Conservation (phyloP, 2,329 filamentous ascomycete genomes). For the Monosporascus sp. region DNA sequence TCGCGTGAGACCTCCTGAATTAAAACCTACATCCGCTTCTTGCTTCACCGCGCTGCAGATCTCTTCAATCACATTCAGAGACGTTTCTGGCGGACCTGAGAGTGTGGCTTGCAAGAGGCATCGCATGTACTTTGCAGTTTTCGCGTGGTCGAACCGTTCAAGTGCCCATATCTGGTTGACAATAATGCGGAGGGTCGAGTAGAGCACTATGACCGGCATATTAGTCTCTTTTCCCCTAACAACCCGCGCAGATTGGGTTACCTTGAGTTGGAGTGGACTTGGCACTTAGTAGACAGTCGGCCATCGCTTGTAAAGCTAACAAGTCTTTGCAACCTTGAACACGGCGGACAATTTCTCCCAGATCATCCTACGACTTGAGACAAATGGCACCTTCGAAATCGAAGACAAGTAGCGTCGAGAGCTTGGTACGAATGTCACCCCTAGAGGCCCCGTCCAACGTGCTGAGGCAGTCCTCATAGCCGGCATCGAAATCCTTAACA, state of each 20-base stretch:
- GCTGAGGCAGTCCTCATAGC: slow-evolving; percentile 34
- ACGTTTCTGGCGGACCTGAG: slow-evolving; percentile 47
- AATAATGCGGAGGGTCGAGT: slow-evolving; percentile 56
- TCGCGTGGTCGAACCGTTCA: slow-evolving; percentile 49
- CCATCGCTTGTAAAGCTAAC: slow-evolving; percentile 55
- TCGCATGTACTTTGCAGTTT: slow-evolving; percentile 71
- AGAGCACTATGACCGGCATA: slow-evolving; percentile 36
- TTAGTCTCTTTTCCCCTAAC: not conserved
- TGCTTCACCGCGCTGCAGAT: slow-evolving; percentile 48
- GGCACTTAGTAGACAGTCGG: slow-evolving; percentile 57
- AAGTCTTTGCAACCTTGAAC: slow-evolving; percentile 39
- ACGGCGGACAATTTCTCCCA: slow-evolving; percentile 55
- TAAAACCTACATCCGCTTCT: slow-evolving; percentile 38
- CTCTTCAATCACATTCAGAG: slow-evolving; percentile 60
- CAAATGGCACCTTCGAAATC: slow-evolving; percentile 72
- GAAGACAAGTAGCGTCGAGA: slow-evolving; percentile 64
- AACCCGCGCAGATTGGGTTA: slow-evolving; percentile 21
- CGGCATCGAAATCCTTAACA: slow-evolving; percentile 50
- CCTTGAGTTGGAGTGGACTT: slow-evolving; percentile 44
- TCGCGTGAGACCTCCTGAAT: not conserved
- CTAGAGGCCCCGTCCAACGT: slow-evolving; percentile 37
- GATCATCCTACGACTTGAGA: slow-evolving; percentile 62
- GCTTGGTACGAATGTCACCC: slow-evolving; percentile 54
- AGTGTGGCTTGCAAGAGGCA: slow-evolving; percentile 69
- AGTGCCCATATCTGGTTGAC: slow-evolving; percentile 62